phyloP scores from a whole-genome alignment of 1,284 basidiomycete species.

The Rhizopogon parksii region DNA sequence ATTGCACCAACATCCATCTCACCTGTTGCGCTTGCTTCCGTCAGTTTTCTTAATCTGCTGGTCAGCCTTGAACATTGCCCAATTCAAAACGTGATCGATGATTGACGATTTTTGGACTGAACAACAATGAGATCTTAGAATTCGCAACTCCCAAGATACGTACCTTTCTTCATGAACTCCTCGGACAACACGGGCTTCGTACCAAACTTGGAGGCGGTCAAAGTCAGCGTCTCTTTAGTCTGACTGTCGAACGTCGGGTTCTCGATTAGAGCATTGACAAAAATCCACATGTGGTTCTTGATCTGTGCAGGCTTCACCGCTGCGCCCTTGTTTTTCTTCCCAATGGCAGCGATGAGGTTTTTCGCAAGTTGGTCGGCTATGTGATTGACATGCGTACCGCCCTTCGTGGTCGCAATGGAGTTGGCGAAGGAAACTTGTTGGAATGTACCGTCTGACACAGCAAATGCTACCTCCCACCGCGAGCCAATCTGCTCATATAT shows the following conservation, averaged over 20 bases:
- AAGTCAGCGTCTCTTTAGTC: slow-evolving; percentile 94
- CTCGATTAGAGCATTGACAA: slow-evolving; percentile 94
- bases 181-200: slow-evolving; percentile 81
- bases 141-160: slow-evolving; percentile 14
- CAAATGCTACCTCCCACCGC: slow-evolving; percentile 96
- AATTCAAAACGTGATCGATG: slow-evolving; percentile 88
- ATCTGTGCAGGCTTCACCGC: slow-evolving; percentile 90
- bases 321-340: slow-evolving; percentile 96
- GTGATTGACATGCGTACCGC: slow-evolving; percentile 89
- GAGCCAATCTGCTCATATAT: slow-evolving; percentile 78
- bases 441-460: slow-evolving; percentile 86
- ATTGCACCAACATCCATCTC: slow-evolving; percentile 17
- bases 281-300: slow-evolving; percentile 98
- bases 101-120: slow-evolving; percentile 87
- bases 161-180: slow-evolving; percentile 95
- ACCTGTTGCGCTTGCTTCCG: slow-evolving; percentile 87
- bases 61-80: slow-evolving; percentile 97
- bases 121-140: slow-evolving; percentile 10
- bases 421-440: slow-evolving; percentile 98
- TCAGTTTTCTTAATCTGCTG: slow-evolving; percentile 96
- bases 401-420: slow-evolving; percentile 95
- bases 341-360: slow-evolving; percentile 71
- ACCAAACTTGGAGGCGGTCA: slow-evolving; percentile 87
- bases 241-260: slow-evolving; percentile 99
- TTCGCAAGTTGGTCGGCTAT: slow-evolving; percentile 90